These are phyloP conservation scores for Acanthamoeba sp. DNA, from an alignment of 208 protist genomes.

Conservation along the genomic window DNA sequence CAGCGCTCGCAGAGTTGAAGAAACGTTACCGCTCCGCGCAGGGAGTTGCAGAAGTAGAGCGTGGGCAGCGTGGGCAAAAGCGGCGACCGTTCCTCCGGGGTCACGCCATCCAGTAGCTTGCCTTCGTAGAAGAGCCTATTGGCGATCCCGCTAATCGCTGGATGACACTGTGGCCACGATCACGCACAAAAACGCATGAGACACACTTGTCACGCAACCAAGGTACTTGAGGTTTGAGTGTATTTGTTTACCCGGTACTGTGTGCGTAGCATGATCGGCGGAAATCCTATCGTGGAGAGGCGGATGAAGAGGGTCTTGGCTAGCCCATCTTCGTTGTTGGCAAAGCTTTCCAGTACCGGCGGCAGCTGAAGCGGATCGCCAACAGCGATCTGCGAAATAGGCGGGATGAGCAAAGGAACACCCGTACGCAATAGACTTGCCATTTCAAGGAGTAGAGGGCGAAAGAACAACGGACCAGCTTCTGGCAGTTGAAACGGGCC, in stretches of 20 bases:
- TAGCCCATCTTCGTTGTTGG: slow-evolving; percentile 76
- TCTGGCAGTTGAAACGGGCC: slow-evolving; percentile 77
- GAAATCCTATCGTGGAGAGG: slow-evolving; percentile 76
- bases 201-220: no score
- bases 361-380: slow-evolving; percentile 91
- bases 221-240: neutral
- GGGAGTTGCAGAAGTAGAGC: slow-evolving; percentile 78
- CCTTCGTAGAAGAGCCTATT: slow-evolving; percentile 87
- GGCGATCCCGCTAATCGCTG: slow-evolving; percentile 82
- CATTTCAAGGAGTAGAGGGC: neutral
- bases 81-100: slow-evolving; percentile 63
- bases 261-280: slow-evolving; percentile 87
- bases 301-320: slow-evolving; percentile 91
- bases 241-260: slow-evolving; percentile 90
- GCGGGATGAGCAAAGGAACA: neutral
- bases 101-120: slow-evolving; percentile 83
- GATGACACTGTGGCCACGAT: slow-evolving; percentile 86
- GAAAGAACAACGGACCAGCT: slow-evolving; percentile 74
- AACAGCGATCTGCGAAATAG: slow-evolving; percentile 72
- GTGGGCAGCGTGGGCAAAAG: slow-evolving; percentile 73
- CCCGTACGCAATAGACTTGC: no score
- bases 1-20: neutral
- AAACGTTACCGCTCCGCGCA: neutral
- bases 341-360: slow-evolving; percentile 84
- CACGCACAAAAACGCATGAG: no score